Conservation (phyloP, 2,329 filamentous ascomycete genomes). For the Coleophoma crateriformis region DNA sequence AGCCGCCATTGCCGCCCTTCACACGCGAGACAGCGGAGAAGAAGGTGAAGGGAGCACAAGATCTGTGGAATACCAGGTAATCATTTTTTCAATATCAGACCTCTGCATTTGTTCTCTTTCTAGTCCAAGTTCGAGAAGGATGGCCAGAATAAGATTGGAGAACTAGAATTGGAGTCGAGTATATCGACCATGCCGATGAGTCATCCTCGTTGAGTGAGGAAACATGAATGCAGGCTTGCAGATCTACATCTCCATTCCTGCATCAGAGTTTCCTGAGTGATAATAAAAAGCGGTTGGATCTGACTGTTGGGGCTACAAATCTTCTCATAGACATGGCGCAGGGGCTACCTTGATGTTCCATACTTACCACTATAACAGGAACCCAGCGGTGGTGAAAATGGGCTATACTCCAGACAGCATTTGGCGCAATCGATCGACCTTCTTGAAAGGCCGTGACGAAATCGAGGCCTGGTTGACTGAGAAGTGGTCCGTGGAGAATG, state of each 20-base stretch:
- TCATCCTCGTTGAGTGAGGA: no score
- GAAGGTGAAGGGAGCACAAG: conserved; percentile 82
- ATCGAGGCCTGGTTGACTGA: conserved; percentile 63
- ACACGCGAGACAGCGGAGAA: conserved; percentile 63
- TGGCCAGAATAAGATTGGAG: no score
- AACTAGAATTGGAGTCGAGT: no score
- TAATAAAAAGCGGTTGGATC: no score
- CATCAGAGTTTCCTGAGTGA: no score
- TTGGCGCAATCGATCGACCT: conserved; percentile 73
- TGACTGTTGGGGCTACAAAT: no score
- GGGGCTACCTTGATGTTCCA: no score
- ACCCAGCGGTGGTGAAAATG: conserved; percentile 59
- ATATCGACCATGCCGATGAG: no score
- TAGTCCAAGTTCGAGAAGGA: neutral
- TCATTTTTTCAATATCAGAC: conserved; percentile 12
- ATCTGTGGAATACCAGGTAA: conserved; percentile 75
- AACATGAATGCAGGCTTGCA: no score
- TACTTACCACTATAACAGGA: conserved; percentile 33
- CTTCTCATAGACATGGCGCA: no score
- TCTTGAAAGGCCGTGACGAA: conserved; percentile 61
- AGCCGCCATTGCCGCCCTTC: conserved; percentile 63
- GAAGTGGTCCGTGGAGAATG: conserved; percentile 70
- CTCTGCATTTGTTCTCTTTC: neutral
- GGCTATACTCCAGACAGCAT: conserved; percentile 72
- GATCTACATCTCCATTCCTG: no score